Conservation (phyloP, 2,329 filamentous ascomycete genomes). For the Ophiocordyceps unilateralis region DNA sequence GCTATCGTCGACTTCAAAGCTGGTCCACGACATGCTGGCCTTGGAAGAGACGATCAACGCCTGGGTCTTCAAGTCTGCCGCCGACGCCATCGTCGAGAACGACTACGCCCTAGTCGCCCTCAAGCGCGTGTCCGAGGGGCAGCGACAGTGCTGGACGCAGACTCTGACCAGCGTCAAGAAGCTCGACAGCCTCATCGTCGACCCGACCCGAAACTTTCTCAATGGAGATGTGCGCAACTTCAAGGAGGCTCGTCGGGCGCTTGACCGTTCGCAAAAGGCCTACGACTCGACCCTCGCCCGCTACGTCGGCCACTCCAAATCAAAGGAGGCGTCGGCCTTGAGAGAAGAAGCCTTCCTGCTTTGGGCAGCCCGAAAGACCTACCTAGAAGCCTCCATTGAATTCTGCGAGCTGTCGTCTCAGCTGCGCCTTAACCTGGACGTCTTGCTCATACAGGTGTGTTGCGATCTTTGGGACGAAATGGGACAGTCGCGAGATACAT, state of each 20-base stretch:
- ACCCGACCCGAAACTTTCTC: conserved; percentile 69
- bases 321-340: conserved; percentile 80
- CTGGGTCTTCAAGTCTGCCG: conserved; percentile 58
- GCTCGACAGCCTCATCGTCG: conserved; percentile 59
- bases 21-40: conserved; percentile 45
- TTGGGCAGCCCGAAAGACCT: conserved; percentile 79
- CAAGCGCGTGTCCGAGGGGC: conserved; percentile 68
- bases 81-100: conserved; percentile 78
- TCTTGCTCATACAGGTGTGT: conserved; percentile 68
- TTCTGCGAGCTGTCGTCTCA: conserved; percentile 81
- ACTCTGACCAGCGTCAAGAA: conserved; percentile 58
- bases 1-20: conserved; percentile 32
- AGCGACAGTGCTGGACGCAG: conserved; percentile 74
- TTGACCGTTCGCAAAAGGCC: conserved; percentile 67
- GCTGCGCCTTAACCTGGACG: conserved; percentile 68
- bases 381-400: conserved; percentile 84
- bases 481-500: conserved; percentile 50
- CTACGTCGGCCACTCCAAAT: conserved; percentile 73
- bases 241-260: conserved; percentile 60
- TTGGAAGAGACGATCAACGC: conserved; percentile 66
- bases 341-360: conserved; percentile 92
- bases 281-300: conserved; percentile 70
- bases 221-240: conserved; percentile 65
- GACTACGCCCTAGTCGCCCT: conserved; percentile 86
- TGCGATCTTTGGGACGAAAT: conserved; percentile 81